Base-by-base conservation (phyloP, 352 stramenopile genomes). In the Phytophthora tentaculata region DNA sequence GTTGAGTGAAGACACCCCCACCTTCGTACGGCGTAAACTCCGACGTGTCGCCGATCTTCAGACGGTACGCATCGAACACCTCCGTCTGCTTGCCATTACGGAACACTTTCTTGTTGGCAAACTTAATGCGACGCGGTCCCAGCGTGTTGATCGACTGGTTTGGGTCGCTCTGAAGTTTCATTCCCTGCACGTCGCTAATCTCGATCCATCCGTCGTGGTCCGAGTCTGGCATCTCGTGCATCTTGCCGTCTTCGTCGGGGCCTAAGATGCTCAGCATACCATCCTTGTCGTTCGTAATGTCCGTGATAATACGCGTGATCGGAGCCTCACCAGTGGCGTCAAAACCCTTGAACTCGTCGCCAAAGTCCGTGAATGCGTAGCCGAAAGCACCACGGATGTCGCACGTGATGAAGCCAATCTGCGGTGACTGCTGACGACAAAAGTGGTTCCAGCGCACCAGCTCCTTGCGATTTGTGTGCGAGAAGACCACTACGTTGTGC, bases 401-500 rank as follows among this genome's bases (percentile, higher is more conserved):
- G 55, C 88, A 93, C 60, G 79, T 47, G 56, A 95, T 94, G 70
- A 95, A 95, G 32, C 88, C 88, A 47, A 95, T 93, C 45, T 77
- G 79, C 14, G 84, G 88, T 28, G 75, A 81, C 64, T 95, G 88
- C 49, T 79, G 54, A 20, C 86, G 88, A 67, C 93, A 98, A 62
- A 96, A 97, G 48, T 79, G 78, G 81, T 98, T 94, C 91, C 91
- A 97, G 45, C 82, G 82, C 66, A 96, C 67, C 24, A 97, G 75
- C 56, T 97, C 88, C 47, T 81, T 69, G 61, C 84, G 84, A 39
- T 52, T 64, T 61, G 80, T 86, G 80, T 92, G 73, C 44, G 89
- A 92, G 71, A 97, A 97, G 26, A 98, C 90, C 35, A 98, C 84
- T 51, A 96, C 89, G 29, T 94, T 89, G 74, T 98, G 89, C 52